Conservation (phyloP, 306 rosid genomes). For the Pyrus betulifolia region DNA sequence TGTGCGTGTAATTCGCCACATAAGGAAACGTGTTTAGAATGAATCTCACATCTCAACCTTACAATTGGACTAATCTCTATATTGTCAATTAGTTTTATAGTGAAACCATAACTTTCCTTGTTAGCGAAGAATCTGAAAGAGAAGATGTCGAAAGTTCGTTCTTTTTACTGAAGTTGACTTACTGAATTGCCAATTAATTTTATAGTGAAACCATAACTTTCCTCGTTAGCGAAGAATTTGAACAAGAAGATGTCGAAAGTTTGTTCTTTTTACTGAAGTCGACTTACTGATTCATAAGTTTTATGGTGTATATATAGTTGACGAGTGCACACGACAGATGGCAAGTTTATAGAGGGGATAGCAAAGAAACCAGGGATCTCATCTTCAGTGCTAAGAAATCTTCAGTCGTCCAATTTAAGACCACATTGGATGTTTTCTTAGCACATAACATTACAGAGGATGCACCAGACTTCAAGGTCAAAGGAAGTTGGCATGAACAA, state of each 20-base stretch:
- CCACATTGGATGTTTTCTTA: constrained; percentile 39
- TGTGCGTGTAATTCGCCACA: too few relatives aligned
- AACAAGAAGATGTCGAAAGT: too few relatives aligned
- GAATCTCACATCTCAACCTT: too few relatives aligned
- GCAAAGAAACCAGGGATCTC: constrained; percentile 21
- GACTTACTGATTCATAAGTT: neutral
- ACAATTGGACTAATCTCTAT: too few relatives aligned
- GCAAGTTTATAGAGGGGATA: constrained; percentile 46
- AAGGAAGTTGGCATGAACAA: constrained; percentile 44
- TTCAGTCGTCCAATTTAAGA: constrained; percentile 26
- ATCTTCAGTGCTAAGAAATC: constrained; percentile 30
- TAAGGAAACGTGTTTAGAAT: too few relatives aligned
- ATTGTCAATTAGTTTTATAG: too few relatives aligned
- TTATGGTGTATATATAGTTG: constrained; percentile 13
- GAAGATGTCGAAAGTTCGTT: too few relatives aligned
- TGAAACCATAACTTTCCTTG: too few relatives aligned
- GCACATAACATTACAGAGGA: constrained; percentile 28
- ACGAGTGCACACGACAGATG: constrained; percentile 34
- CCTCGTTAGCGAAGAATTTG: too few relatives aligned
- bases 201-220: too few relatives aligned
- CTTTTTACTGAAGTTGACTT: neutral
- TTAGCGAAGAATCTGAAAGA: too few relatives aligned
- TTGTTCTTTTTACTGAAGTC: too few relatives aligned
- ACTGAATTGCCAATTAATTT: neutral
- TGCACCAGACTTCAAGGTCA: constrained; percentile 44